A percentile compares a stretch with the other conserved stretches of the same genome.
phyloP scores from a whole-genome alignment of 371 early-diverging fungal species.

The Mucor saturninus region DNA sequence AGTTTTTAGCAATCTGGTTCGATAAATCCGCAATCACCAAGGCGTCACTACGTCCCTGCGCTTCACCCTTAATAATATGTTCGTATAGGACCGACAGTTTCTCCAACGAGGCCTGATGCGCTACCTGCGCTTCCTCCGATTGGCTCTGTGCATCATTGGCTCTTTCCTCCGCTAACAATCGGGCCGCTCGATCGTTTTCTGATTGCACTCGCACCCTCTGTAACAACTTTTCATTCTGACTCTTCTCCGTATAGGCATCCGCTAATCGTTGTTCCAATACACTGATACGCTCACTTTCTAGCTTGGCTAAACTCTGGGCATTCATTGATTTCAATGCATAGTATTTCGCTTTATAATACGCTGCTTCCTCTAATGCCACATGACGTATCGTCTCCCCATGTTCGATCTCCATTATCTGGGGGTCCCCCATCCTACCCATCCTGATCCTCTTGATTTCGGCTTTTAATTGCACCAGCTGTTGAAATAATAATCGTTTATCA shows the following conservation, averaged over 20 bases:
- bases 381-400: slow-evolving; percentile 54
- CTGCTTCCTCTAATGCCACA: slow-evolving; percentile 62
- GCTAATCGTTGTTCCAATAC: slow-evolving; percentile 55
- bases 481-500: slow-evolving; percentile 40
- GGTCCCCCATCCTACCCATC: too few species aligned
- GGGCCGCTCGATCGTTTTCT: slow-evolving; percentile 44
- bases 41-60: slow-evolving; percentile 47
- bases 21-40: slow-evolving; percentile 48
- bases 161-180: slow-evolving; percentile 54
- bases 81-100: slow-evolving; percentile 48
- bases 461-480: slow-evolving; percentile 45
- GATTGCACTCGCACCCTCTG: slow-evolving; percentile 36
- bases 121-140: slow-evolving; percentile 58
- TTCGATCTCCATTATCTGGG: too few species aligned
- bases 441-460: slow-evolving; percentile 46
- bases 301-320: slow-evolving; percentile 33
- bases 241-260: slow-evolving; percentile 46
- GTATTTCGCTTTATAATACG: slow-evolving; percentile 59
- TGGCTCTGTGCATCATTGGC: slow-evolving; percentile 45
- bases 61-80: slow-evolving; percentile 49
- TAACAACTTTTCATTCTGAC: slow-evolving; percentile 31
- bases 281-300: slow-evolving; percentile 53
- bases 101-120: slow-evolving; percentile 49
- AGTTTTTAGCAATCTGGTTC: slow-evolving; percentile 40
- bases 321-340: slow-evolving; percentile 34